Base-by-base conservation (phyloP, 2,329 filamentous ascomycete species). In the Fusarium domesticum region DNA sequence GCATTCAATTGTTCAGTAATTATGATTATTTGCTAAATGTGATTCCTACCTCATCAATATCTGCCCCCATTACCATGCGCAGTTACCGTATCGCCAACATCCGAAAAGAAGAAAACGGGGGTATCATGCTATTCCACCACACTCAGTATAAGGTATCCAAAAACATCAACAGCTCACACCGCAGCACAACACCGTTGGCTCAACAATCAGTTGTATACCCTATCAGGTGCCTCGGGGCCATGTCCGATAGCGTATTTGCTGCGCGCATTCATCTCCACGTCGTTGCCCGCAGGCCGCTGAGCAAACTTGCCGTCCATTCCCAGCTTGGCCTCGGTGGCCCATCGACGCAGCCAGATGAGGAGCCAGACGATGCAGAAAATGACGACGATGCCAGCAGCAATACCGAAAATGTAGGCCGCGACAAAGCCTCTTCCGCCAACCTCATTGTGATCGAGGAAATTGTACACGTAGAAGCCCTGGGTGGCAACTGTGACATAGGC, bases 381-480 rank as follows among this genome's bases (percentile, higher is more conserved):
- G 17, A 83, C 54, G 28, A 77, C 51, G 15, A 74, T 73, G 6
- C 68, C 79, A 0, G 71, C 71, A 3, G 76, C 67, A 37, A 85
- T 81, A 6, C 76, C 77, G 38, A 87, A 66, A 38, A 81, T 77
- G 59, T 87, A 88, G 2, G 71, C 85, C 1, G 81, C 78, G 4
- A 90, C 81, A 6, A 73, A 56, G 31, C 61, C 66, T 19, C 61
- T 56, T 15, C 66, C 68, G 0, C 73, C 76, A 19, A 73, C 63
- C 14, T 75, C 74, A 38, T 77, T 66, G 2, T 81, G 75, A 62
- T 95, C 76, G n/a, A 95, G 76, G 68, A 95, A 95, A 45, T 59
- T 64, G 69, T 95, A 95, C 0, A 85, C 77, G 64, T 91, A 95
- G 63, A 85, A 88, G 3, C 79, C 79, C 64, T 89, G 74, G 0